phyloP scores from a whole-genome alignment of 768 basidiomycete species.

The Russula compacta region DNA sequence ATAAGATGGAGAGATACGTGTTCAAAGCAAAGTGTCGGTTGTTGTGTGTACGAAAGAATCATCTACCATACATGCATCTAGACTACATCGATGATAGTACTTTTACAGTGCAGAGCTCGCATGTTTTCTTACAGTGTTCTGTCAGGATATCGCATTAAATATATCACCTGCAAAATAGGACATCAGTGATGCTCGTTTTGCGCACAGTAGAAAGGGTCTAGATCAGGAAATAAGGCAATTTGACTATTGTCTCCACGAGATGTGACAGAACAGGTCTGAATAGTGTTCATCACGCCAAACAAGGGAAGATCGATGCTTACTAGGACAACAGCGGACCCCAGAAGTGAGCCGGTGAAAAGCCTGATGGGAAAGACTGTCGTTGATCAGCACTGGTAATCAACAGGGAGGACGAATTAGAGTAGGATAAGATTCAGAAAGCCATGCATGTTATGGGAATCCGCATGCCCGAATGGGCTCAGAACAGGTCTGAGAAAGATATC shows the following conservation, averaged over 20 bases:
- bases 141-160: background rate
- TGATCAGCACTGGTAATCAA: conserved; percentile 9
- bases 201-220: background rate
- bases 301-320: conserved; percentile 17
- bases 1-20: background rate
- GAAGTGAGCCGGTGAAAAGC: background rate
- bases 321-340: background rate
- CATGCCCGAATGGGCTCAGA: conserved; percentile 45
- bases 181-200: background rate
- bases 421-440: conserved; percentile 47
- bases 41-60: background rate
- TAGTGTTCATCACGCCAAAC: conserved; percentile 36
- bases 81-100: conserved; percentile 9
- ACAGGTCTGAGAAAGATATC: conserved; percentile 69
- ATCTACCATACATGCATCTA: conserved; percentile 8
- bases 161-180: background rate
- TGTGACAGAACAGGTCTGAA: conserved; percentile 65
- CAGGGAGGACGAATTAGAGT: conserved; percentile 9
- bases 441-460: conserved; percentile 43
- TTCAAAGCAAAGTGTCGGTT: background rate
- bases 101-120: conserved; percentile 2
- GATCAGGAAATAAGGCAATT: conserved; percentile 41
- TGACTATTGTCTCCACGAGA: conserved; percentile 41
- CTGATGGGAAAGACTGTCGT: conserved; percentile 13
- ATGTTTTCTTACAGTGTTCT: background rate